Percentiles rank a stretch among this genome's conserved stretches.
These are phyloP conservation scores for Choiromyces venosus DNA, from an alignment of 495 filamentous ascomycete species.

Conservation along the genomic window DNA sequence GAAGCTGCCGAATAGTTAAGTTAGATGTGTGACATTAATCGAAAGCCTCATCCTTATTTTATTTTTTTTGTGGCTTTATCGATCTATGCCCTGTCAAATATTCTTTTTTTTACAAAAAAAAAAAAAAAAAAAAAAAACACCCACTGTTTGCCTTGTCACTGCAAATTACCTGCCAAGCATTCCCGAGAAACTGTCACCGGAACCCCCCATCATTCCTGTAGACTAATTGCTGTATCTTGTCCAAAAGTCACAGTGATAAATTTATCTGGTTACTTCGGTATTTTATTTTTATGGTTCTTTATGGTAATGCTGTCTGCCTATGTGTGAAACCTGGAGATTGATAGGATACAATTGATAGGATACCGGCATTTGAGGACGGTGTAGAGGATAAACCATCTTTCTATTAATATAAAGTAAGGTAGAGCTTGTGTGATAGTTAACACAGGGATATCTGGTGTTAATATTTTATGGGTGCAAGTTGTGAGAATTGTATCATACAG, in stretches of 20 bases:
- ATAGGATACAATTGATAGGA: neutral
- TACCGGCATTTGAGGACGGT: neutral
- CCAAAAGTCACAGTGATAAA: neutral
- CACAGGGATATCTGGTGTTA: neutral
- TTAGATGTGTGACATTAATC: neutral
- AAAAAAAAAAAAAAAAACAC: neutral
- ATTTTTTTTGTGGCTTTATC: slow-evolving; percentile 2
- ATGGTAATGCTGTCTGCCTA: neutral
- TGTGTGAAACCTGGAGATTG: neutral
- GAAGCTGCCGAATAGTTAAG: neutral
- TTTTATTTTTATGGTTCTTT: neutral
- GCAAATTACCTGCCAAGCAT: neutral
- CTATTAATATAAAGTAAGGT: no score
- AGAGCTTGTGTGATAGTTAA: neutral
- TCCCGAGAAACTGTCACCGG: neutral
- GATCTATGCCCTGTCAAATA: neutral
- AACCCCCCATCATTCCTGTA: neutral
- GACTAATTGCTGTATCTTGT: neutral
- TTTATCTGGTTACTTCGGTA: neutral
- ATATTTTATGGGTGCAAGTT: neutral
- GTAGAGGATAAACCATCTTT: neutral
- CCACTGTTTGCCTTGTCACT: neutral
- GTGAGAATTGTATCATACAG: no score
- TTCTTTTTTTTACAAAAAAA: neutral
- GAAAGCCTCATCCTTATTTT: neutral